These are phyloP conservation scores for Termitomyces sp. DNA, from an alignment of 768 basidiomycete species.

Conservation along the genomic window DNA sequence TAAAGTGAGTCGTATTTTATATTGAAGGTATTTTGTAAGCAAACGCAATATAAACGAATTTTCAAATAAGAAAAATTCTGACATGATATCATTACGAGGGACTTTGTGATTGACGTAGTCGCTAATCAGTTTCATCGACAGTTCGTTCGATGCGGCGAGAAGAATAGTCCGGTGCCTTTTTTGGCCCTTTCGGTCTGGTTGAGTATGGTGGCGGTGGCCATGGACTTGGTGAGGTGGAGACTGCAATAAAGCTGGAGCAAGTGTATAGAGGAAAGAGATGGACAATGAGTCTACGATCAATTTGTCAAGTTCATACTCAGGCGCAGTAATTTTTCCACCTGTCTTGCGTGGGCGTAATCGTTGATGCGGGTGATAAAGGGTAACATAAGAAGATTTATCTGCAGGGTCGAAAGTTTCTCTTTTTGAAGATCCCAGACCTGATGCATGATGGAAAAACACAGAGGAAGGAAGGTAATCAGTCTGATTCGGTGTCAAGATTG, in stretches of 20 bases:
- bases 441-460: not conserved
- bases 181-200: too few relatives aligned
- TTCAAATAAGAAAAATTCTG: too few relatives aligned
- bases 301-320: not conserved
- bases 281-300: not conserved
- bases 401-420: not conserved
- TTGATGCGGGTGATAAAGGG: too few relatives aligned
- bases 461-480: not conserved
- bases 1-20: too few relatives aligned
- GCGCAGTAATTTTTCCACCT: not conserved
- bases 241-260: not conserved
- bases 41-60: too few relatives aligned
- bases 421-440: not conserved
- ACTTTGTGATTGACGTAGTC: too few relatives aligned
- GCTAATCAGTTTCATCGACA: too few relatives aligned
- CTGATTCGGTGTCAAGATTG: not conserved
- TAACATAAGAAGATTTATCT: too few relatives aligned
- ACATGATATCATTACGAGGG: too few relatives aligned
- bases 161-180: not conserved
- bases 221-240: not conserved
- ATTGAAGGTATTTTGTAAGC: too few relatives aligned
- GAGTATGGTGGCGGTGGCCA: not conserved
- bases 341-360: too few relatives aligned
- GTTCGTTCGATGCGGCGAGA: not conserved
- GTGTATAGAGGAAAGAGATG: not conserved